Base-by-base conservation (phyloP, 306 rosid species). In the Crataegus laevigata region DNA sequence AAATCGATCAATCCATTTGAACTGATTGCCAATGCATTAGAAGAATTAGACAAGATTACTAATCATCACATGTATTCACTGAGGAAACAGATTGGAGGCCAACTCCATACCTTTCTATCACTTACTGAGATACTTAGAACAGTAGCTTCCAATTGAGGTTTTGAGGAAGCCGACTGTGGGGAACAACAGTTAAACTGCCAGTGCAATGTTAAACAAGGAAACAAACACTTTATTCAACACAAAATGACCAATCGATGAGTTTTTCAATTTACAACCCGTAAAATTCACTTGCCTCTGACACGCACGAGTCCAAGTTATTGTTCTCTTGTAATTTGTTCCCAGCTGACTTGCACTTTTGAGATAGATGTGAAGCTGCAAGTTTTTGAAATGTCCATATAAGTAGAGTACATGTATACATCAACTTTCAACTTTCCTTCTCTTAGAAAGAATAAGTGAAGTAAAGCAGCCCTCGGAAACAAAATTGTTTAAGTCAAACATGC, bases 221-320 rank as follows among this genome's bases (percentile, higher is more conserved):
- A 60, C 12, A 0, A 12, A 11, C 17, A 25, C 18, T 47, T 72
- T 59, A 73, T 15, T 72, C 57, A 25, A 47, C 26, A 47, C 5
- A 38, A 50, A 50, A 63, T 58, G 43, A 71, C 74, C 77, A 34
- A 68, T 50, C 2, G 21, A 17, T n/a, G 54, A 66, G 45, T 71
- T 24, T 72, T 52, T 75, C 18, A 67, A 25, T 38, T 19, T n/a
- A 42, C 69, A 81, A 25, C 30, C 22, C 4, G 57, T 8, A 71
- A 59, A 65, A 45, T 71, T 43, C 62, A 68, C 82, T 84, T 79
- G 81, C 77, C 84, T 84, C 82, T 61, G 87, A 78, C 57, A 81
- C 63, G 32, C 76, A 79, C n/a, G 83, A 83, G 38, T 62, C 55
- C 28, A 52, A 45, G 65, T 75, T 26, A 61, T 79, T 73, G 62